Evolutionary conservation across 768 basidiomycete species (phyloP), one percentile per base, ranked within the genome.

Genomic region (Calocybe gangraenosa): DNA sequence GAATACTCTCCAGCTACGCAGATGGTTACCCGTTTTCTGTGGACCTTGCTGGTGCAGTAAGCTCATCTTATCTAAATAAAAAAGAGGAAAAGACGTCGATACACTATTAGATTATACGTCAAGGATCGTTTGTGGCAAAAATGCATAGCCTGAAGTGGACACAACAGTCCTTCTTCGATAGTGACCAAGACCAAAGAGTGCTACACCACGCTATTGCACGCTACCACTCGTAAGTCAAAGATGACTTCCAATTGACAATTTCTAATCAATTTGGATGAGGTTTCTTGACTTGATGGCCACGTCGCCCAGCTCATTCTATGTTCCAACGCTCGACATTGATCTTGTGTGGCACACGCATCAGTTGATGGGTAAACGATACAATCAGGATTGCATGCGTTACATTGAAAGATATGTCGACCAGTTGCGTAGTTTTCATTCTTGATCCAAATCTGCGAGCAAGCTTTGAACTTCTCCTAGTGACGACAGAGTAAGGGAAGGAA

Each of bases 341-440:
- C 66, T 89, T 15, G 77, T 73, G 3, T 87, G 85, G 84, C 86
- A 89, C 50, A 83, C 82, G 0, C 84, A 87, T 46, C 84, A 86
- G 50, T 68, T 87, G 3, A 65, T 73, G 57, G 67, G 69, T 0
- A 47, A 44, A 1, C 62, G 65, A 31, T 87, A 87, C 52, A 54
- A 58, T 3, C 37, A 47, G 1, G 74, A 82, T 46, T 75, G 76
- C 34, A 58, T 60, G 47, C 60, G 40, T 11, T 68, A 66, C 40
- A 49, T 79, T 2, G 67, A 71, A 0, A 68, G 70, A 17, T 73
- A 66, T 28, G 58, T 83, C 17, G 75, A 82, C 53, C 81, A 83
- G 81, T 81, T 41, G 59, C 15, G 8, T n/a, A 14, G 17, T 7
- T 35, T 35, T 6, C 14, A 7, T 18, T n/a, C 7, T 6, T 18